Evolutionary conservation across 345 rosid species (phyloP), one percentile per base, ranked within the genome.

Genomic region (Lumnitzera littorea): DNA sequence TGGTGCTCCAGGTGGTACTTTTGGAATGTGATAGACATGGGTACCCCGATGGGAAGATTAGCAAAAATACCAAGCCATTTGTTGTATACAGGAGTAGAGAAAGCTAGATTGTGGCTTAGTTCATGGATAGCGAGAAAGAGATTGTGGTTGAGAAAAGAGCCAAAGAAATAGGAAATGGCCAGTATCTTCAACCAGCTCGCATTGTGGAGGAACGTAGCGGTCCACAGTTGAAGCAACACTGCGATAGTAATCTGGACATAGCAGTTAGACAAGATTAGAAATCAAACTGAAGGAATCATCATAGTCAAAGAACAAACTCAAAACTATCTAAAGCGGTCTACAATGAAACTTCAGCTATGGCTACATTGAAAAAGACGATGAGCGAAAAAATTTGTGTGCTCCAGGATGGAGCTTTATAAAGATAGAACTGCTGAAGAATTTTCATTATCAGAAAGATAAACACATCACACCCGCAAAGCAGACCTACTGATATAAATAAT

Each of bases 1-100:
- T 89, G 95, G 65, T 91, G 95, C 70, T 91, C 92, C 7, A 87
- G 96, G 76, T 87, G 96, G 69, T 87, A 89, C 70, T 89, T 91
- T 62, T 86, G 96, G 80, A 87, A 91, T 15, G 96, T 87, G 16
- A 89, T 76, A 0, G 95, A 83, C 92, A 91, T 91, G 24, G 96
- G 95, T 20, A 89, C 92, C 12, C 96, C 96, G 9, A 91, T 76
- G 47, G 96, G 98, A 61, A 89, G 87, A 62, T 89, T 87, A 3
- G 96, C 98, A 16, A 91, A 82, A 55, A 89, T 87, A 23, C 96
- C 96, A 24, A 91, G 94, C 83, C 91, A 91, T 12, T 88, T 80
- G 72, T 89, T 91, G 77, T 78, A 78, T 68, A 73, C 77, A 1
- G 94, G 91, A 53, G 86, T 80, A 2, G 86, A 87, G 79, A 89